Conservation (phyloP, 352 stramenopile genomes). For the Stramenopiles sp. region DNA sequence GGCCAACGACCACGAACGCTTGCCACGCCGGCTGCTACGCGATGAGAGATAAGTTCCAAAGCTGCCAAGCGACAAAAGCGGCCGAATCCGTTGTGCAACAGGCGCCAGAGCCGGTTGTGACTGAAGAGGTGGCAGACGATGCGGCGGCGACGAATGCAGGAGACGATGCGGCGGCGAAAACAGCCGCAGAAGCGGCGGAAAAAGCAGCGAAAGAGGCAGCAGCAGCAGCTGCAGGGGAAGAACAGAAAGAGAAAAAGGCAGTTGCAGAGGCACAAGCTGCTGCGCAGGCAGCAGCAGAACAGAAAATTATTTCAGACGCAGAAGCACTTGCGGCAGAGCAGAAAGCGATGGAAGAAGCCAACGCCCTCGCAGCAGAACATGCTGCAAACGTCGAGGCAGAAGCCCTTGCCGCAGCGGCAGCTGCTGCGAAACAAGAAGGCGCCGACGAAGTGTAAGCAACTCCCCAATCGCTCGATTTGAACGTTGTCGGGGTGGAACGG, state of each 20-base stretch:
- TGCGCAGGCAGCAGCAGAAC: neutral
- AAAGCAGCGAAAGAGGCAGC: neutral
- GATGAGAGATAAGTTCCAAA: neutral
- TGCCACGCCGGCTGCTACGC: neutral
- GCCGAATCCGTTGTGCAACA: too few species aligned
- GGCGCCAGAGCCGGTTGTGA: neutral
- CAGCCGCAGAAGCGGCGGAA: neutral
- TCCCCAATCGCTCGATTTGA: too few species aligned
- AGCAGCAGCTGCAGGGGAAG: neutral
- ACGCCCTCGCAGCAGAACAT: neutral
- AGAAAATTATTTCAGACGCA: neutral
- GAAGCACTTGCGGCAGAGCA: neutral
- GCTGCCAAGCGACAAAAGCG: neutral
- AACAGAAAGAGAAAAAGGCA: neutral
- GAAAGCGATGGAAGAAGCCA: neutral
- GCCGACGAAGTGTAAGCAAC: too few species aligned
- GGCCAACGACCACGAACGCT: neutral
- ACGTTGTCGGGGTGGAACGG: too few species aligned
- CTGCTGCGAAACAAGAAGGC: too few species aligned
- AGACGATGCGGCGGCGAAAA: neutral
- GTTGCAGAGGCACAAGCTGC: neutral
- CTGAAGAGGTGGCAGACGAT: neutral
- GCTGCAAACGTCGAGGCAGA: neutral
- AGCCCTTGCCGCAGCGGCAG: neutral
- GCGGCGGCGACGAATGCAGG: neutral